Evolutionary conservation across 2,329 filamentous ascomycete genomes (phyloP).

Genomic region (Paramyrothecium roridum): DNA sequence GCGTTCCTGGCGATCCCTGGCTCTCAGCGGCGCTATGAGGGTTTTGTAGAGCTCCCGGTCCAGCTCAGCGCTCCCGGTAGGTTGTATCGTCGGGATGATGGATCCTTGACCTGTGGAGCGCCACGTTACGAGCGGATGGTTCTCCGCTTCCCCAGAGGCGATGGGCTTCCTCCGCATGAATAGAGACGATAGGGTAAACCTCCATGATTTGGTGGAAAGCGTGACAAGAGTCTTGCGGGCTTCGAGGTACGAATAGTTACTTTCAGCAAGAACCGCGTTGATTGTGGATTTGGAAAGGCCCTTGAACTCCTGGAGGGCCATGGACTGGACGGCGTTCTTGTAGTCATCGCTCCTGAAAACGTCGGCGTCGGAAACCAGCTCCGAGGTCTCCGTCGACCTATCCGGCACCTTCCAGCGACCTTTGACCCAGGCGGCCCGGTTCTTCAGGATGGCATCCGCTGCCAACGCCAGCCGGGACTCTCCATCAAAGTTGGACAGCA

Average conservation of each 20-base stretch:
- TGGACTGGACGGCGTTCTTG: conserved; percentile 62
- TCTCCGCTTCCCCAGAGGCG: conserved; percentile 50
- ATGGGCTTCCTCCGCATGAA: conserved; percentile 62
- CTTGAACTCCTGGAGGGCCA: conserved; percentile 73
- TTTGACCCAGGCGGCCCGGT: conserved; percentile 66
- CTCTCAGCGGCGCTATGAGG: conserved; percentile 53
- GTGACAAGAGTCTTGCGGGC: conserved; percentile 67
- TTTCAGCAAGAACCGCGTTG: conserved; percentile 75
- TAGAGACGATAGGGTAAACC: conserved; percentile 69
- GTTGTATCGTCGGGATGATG: conserved; percentile 58
- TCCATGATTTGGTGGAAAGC: conserved; percentile 72
- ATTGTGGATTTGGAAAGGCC: conserved; percentile 71
- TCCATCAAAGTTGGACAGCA: conserved; percentile 70
- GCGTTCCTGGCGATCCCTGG: conserved; percentile 36
- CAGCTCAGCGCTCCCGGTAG: conserved; percentile 63
- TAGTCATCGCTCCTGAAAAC: conserved; percentile 67
- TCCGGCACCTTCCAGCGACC: conserved; percentile 57
- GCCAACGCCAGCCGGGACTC: conserved; percentile 76
- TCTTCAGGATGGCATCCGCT: conserved; percentile 73
- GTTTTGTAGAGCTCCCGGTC: conserved; percentile 58
- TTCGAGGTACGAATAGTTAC: conserved; percentile 74
- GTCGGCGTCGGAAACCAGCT: conserved; percentile 54
- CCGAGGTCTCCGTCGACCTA: conserved; percentile 25
- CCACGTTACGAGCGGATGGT: conserved; percentile 63
- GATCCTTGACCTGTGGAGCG: conserved; percentile 52